Evolutionary conservation across 176 grass and related monocot genomes (phyloP).

Genomic region (Chloris gayana): DNA sequence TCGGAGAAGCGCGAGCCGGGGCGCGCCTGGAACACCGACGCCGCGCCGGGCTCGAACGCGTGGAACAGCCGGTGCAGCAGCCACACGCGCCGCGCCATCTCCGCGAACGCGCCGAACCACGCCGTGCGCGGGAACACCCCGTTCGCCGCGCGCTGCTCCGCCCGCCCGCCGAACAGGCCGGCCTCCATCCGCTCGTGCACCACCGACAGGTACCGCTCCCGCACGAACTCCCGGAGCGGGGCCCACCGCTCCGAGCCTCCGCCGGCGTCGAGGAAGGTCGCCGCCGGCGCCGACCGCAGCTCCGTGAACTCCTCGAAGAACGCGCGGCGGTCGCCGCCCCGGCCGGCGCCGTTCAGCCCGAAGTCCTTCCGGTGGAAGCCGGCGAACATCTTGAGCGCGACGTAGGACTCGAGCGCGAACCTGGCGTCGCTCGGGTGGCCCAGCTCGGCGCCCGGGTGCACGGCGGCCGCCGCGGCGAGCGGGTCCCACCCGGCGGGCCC

Average conservation of each 20-base stretch:
- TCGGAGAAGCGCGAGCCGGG: slow-evolving; percentile 70
- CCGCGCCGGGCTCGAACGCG: slow-evolving; percentile 47
- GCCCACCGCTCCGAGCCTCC: neutral
- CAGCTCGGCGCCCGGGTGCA: slow-evolving; percentile 50
- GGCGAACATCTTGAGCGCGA: slow-evolving; percentile 73
- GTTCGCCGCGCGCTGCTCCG: slow-evolving; percentile 31
- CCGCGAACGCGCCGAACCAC: slow-evolving; percentile 49
- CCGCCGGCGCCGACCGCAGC: slow-evolving; percentile 31
- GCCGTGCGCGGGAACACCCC: slow-evolving; percentile 31
- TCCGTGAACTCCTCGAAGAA: slow-evolving; percentile 78
- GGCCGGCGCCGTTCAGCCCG: slow-evolving; percentile 25
- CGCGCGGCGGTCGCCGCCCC: slow-evolving; percentile 45
- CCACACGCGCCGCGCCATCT: slow-evolving; percentile 85
- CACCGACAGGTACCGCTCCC: slow-evolving; percentile 59
- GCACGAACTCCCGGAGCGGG: slow-evolving; percentile 45
- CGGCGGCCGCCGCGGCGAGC: slow-evolving; percentile 43
- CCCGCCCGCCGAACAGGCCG: slow-evolving; percentile 49
- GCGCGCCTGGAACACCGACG: slow-evolving; percentile 62
- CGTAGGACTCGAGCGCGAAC: slow-evolving; percentile 71
- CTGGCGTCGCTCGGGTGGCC: slow-evolving; percentile 32
- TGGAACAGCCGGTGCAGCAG: slow-evolving; percentile 78
- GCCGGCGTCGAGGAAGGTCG: slow-evolving; percentile 5
- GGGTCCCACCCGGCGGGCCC: slow-evolving; percentile 65
- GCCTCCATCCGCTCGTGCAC: slow-evolving; percentile 76
- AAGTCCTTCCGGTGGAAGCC: slow-evolving; percentile 60